Base-by-base conservation (phyloP, 495 filamentous ascomycete genomes). In the Cairneyella variabilis region DNA sequence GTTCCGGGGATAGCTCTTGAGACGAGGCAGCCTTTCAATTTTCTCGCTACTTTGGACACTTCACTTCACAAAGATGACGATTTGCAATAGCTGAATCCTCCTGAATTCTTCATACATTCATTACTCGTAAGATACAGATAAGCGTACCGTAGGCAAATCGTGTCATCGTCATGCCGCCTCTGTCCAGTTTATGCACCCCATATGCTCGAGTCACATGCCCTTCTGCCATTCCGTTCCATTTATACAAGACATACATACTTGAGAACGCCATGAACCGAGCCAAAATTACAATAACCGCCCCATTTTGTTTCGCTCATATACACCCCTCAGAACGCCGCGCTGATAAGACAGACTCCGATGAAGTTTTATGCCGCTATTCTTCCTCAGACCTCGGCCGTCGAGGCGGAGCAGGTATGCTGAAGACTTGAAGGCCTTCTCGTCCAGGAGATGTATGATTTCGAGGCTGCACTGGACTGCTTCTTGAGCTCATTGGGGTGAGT, bases 331-430 rank as follows among this genome's bases (percentile, higher is more conserved):
- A 51, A 57, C 54, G 48, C 54, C 54, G 40, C 28, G 40, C 54
- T 57, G 28, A 56, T 40, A 39, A 34, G 25, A 43, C 5, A 54
- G 38, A 21, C n/a, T 23, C 17, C 27, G 9, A 38, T 5, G 25
- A 23, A 9, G 17, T 23, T 51, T 17, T 23, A 20, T 25, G 17
- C 40, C 20, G 46, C 34, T 39, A 28, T 0, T 57, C 54, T 17
- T 58, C 51, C 17, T 39, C 22, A 12, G 53, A 17, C 30, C 51
- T 50, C 14, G 47, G 55, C 14, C 32, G 47, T 20, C 57, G 20
- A 21, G 50, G 53, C 16, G 61, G 61, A 26, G 61, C 53, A 12
- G 61, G 61, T 18, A 63, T 55, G 25, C 34, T 63, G 22, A 57
- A n/a, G 18, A 63, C 30, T 20, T 45, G 53, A 14, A 60, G 20